phyloP scores from a whole-genome alignment of 768 basidiomycete species.

The Galerina marginata region DNA sequence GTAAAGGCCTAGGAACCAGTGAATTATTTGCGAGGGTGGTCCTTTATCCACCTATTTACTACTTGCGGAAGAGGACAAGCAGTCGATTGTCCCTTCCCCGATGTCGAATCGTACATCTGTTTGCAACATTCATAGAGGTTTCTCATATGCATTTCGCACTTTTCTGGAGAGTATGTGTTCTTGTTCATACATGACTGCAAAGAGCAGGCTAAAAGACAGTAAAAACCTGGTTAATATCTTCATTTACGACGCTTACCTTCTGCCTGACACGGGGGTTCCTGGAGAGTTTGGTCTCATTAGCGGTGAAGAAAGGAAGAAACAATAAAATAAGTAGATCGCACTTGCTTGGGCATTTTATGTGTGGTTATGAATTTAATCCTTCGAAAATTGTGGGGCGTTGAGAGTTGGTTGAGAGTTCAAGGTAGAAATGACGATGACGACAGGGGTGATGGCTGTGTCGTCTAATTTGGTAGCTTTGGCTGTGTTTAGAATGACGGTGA shows the following conservation, averaged over 20 bases:
- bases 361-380: not conserved
- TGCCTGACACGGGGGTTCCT: slow-evolving; percentile 13
- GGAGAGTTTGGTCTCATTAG: not conserved
- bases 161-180: slow-evolving; percentile 69
- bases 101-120: slow-evolving; percentile 53
- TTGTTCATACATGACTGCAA: slow-evolving; percentile 67
- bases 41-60: slow-evolving; percentile 63
- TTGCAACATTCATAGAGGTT: slow-evolving; percentile 68
- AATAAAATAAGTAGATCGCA: not conserved
- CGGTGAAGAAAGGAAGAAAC: not conserved
- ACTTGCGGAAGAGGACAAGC: slow-evolving; percentile 64
- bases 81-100: slow-evolving; percentile 51
- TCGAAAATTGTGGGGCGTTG: not conserved
- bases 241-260: slow-evolving; percentile 7
- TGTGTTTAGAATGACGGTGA: too few relatives aligned
- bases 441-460: too few relatives aligned
- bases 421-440: too few relatives aligned
- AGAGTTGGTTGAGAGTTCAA: too few relatives aligned
- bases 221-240: not conserved
- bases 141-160: slow-evolving; percentile 57
- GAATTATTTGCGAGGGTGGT: slow-evolving; percentile 39
- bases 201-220: slow-evolving; percentile 53
- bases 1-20: too few relatives aligned
- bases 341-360: not conserved
- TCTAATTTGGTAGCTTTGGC: too few relatives aligned